Conservation (phyloP, 345 rosid species). For the Linum trigynum region DNA sequence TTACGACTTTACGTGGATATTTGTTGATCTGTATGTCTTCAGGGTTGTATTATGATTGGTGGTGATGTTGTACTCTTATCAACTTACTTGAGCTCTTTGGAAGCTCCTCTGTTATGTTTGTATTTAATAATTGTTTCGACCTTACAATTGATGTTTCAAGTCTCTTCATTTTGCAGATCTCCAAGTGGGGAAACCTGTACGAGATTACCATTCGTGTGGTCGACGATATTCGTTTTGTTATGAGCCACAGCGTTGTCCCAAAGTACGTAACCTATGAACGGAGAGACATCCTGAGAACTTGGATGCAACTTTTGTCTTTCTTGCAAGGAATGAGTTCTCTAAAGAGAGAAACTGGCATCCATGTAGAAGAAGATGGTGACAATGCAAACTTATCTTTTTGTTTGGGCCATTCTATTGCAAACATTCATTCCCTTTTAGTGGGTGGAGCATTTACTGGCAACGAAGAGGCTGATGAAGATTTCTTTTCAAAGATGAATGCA, state of each 20-base stretch:
- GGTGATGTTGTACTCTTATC: not conserved
- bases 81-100: not conserved
- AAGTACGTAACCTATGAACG: constrained; percentile 53
- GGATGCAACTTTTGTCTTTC: constrained; percentile 72
- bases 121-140: not conserved
- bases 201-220: constrained; percentile 59
- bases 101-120: not conserved
- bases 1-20: constrained; percentile 7
- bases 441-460: constrained; percentile 57
- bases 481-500: constrained; percentile 19
- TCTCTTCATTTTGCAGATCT: constrained; percentile 31
- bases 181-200: constrained; percentile 54
- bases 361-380: constrained; percentile 64
- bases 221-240: constrained; percentile 73
- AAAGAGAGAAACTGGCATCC: constrained; percentile 81
- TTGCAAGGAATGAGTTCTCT: constrained; percentile 78
- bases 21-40: constrained; percentile 15
- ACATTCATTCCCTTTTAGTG: constrained; percentile 63
- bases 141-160: not conserved
- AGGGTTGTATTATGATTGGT: not conserved
- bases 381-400: constrained; percentile 43
- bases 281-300: constrained; percentile 50
- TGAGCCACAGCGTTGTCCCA: constrained; percentile 65
- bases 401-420: constrained; percentile 53
- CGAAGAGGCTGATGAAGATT: constrained; percentile 33